A percentile compares a stretch with the other conserved stretches of the same genome.
phyloP scores from a whole-genome alignment of 257 asterid species.

The Fraxinus anomala region DNA sequence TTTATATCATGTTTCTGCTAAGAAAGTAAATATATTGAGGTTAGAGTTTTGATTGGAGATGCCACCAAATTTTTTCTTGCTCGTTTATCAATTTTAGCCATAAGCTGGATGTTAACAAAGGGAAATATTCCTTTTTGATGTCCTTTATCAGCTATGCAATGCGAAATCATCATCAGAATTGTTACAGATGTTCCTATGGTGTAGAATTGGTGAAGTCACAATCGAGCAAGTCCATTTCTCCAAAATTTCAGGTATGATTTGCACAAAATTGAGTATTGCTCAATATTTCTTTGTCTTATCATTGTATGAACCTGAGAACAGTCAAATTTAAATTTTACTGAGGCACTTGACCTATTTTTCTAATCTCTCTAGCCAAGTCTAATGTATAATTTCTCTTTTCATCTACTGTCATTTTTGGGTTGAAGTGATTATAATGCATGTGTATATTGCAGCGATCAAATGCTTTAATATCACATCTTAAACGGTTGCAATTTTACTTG shows the following conservation, averaged over 20 bases:
- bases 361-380: not conserved
- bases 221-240: conserved; percentile 5
- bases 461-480: not conserved
- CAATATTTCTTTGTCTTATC: conserved; percentile 18
- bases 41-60: not conserved
- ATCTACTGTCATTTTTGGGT: not conserved
- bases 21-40: not conserved
- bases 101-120: not conserved
- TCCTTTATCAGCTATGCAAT: conserved; percentile 18
- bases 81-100: not conserved
- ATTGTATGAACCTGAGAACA: conserved; percentile 14
- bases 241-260: conserved; percentile 14
- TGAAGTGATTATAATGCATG: not conserved
- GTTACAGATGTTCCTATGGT: not conserved
- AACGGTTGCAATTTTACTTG: not conserved
- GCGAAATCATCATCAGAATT: not conserved
- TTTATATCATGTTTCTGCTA: not conserved
- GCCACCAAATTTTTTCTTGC: not conserved
- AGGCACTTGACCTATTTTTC: not conserved
- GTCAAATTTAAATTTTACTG: not conserved
- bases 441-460: not conserved
- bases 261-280: conserved; percentile 1
- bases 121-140: not conserved
- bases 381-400: too few relatives aligned
- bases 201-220: not conserved